Evolutionary conservation across 1,284 basidiomycete species (phyloP).

Genomic region (Ceratobasidium sp.): DNA sequence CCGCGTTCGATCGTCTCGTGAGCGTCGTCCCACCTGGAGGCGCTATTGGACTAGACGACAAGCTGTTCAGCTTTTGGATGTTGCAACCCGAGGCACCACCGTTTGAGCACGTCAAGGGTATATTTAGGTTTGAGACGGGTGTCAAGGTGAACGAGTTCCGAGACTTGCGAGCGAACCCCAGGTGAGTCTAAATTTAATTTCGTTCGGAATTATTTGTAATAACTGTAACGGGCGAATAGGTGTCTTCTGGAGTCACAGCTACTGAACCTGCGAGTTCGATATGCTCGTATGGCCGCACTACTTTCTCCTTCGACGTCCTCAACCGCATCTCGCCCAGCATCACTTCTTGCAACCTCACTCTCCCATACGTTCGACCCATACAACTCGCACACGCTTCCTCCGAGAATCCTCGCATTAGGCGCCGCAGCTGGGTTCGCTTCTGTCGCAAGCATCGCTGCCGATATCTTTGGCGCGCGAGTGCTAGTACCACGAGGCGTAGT

Average conservation of each 20-base stretch:
- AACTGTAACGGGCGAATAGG: slow-evolving; percentile 14
- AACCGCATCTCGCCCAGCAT: slow-evolving; percentile 50
- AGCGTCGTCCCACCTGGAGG: slow-evolving; percentile 87
- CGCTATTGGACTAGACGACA: slow-evolving; percentile 86
- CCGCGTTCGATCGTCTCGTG: slow-evolving; percentile 82
- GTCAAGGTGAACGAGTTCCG: slow-evolving; percentile 85
- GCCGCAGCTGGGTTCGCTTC: slow-evolving; percentile 84
- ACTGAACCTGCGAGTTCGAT: slow-evolving; percentile 79
- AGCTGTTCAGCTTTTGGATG: slow-evolving; percentile 86
- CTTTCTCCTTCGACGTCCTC: slow-evolving; percentile 55
- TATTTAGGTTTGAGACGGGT: slow-evolving; percentile 84
- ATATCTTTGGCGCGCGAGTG: slow-evolving; percentile 80
- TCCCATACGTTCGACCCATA: slow-evolving; percentile 78
- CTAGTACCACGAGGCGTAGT: slow-evolving; percentile 73
- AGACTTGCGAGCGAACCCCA: slow-evolving; percentile 83
- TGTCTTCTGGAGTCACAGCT: slow-evolving; percentile 81
- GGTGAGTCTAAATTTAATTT: slow-evolving; percentile 50
- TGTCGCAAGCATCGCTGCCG: slow-evolving; percentile 79
- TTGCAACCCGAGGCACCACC: slow-evolving; percentile 79
- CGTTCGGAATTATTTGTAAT: background rate
- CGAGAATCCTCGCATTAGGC: slow-evolving; percentile 71
- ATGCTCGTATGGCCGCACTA: slow-evolving; percentile 67
- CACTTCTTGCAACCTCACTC: slow-evolving; percentile 51
- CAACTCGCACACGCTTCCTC: slow-evolving; percentile 69
- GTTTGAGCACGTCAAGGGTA: slow-evolving; percentile 80